phyloP scores from a whole-genome alignment of 768 basidiomycete genomes.

The Leccinum ochraceum region DNA sequence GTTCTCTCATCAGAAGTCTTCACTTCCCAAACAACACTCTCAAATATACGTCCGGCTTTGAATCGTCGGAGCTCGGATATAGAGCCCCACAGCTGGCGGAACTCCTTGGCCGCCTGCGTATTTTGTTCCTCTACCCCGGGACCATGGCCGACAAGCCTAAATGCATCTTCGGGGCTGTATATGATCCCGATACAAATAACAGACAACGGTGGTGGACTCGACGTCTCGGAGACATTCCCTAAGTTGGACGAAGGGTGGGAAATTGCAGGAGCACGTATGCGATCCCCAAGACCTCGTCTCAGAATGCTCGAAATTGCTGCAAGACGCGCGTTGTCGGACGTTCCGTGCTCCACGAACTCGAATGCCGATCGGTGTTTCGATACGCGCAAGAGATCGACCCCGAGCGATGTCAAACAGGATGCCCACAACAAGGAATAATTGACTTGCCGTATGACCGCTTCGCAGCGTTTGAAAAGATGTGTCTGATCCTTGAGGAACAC shows the following conservation, averaged over 20 bases:
- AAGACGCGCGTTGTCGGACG: conserved; percentile 54
- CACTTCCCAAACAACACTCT: conserved; percentile 97
- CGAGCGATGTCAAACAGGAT: conserved; percentile 25
- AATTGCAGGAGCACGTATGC: conserved; percentile 64
- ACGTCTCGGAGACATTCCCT: conserved; percentile 53
- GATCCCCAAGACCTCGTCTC: conserved; percentile 70
- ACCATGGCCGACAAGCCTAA: no score
- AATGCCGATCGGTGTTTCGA: conserved; percentile 46
- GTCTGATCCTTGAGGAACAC: conserved; percentile 76
- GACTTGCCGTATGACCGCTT: conserved; percentile 64
- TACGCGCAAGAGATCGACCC: conserved; percentile 47
- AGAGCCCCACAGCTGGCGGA: conserved; percentile 87
- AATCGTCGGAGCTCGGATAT: conserved; percentile 93
- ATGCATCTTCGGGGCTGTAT: conserved; percentile 66
- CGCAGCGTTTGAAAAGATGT: conserved; percentile 66
- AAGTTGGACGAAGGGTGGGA: conserved; percentile 50
- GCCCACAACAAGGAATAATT: conserved; percentile 1
- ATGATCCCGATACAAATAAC: conserved; percentile 73
- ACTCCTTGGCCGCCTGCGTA: conserved; percentile 47
- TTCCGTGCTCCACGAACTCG: conserved; percentile 53
- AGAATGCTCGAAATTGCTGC: conserved; percentile 51
- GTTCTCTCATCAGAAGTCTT: conserved; percentile 77
- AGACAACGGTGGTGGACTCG: conserved; percentile 49
- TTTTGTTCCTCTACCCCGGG: no score
- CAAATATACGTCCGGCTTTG: conserved; percentile 90